Base-by-base conservation (phyloP, 2,329 filamentous ascomycete species). In the Biscogniauxia marginata region DNA sequence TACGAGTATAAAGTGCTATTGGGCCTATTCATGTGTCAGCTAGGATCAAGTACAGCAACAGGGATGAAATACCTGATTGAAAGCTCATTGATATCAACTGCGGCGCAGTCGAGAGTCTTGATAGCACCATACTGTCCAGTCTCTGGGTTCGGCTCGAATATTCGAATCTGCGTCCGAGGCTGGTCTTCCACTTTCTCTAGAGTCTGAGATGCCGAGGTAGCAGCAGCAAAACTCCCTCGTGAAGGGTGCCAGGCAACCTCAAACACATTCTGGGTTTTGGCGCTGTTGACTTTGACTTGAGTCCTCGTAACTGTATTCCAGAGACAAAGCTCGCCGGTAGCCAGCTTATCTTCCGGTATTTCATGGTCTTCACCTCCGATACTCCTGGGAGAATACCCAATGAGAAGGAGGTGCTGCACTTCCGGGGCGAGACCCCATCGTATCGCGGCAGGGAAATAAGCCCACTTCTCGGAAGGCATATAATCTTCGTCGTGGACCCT, bases 161-260 rank as follows among this genome's bases (percentile, higher is more conserved):
- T 66, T 24, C 84, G 79, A 18, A 87, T 75, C 65, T 87, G 85
- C 0, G 84, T 87, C 21, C 73, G 73, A 7, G 80, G 72, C 4
- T 74, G 63, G 20, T 76, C 69, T 23, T 81, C 76, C 3, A 75
- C 65, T 30, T 76, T 74, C 24, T 71, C 69, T 46, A 62, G 59
- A n/a, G 73, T 68, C 11, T 77, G 77, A 7, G 72, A 74, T 0
- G 82, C 81, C 0, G 84, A 82, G 0, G 83, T 86, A 1, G 84
- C 84, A 3, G 78, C 83, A 4, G 84, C 72, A 61, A 87, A 87
- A 20, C 75, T 74, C 2, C 74, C 70, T 47, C 80, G 73, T 0
- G 66, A 75, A 0, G 85, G 84, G 63, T 88, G 85, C 85, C 85
- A 88, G 0, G 78, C 73, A 1, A 87, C 81, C 63, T 88, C 85